A percentile compares a stretch with the other conserved stretches of the same genome.
These are phyloP conservation scores for Citrus glauca DNA, from an alignment of 345 rosid species.

Conservation along the genomic window DNA sequence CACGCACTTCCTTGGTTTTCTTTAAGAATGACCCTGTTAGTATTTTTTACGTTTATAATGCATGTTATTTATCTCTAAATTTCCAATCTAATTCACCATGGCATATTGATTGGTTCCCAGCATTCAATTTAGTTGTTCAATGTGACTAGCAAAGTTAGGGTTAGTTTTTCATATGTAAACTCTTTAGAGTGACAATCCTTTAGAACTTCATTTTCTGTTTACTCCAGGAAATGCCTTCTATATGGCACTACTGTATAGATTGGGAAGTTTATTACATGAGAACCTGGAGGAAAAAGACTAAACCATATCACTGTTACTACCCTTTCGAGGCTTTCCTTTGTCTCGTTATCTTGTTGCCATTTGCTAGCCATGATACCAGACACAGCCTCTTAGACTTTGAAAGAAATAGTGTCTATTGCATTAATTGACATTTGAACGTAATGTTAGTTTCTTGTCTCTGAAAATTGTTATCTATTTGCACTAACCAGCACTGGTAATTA, in stretches of 20 bases:
- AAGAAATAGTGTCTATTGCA: not conserved
- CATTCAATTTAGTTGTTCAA: not conserved
- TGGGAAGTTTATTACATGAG: not conserved
- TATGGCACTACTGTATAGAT: not conserved
- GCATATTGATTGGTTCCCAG: not conserved
- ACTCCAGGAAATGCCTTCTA: not conserved
- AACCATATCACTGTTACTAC: not conserved
- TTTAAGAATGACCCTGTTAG: slow-evolving; percentile 98
- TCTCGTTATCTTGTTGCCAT: not conserved
- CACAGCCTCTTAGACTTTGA: not conserved
- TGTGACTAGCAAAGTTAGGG: not conserved
- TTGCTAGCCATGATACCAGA: not conserved
- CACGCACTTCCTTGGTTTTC: slow-evolving; percentile 97
- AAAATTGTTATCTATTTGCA: not conserved
- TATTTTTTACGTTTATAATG: slow-evolving; percentile 7
- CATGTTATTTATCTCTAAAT: not conserved
- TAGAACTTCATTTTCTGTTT: not conserved
- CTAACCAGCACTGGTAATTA: no score
- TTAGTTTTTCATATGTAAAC: not conserved
- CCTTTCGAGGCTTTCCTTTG: not conserved
- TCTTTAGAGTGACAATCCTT: not conserved
- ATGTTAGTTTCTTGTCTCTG: not conserved
- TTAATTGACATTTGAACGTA: not conserved
- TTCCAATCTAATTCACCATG: not conserved
- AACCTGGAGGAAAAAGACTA: not conserved